Base-by-base conservation (phyloP, 208 protist species). In the Crithidia bombi region DNA sequence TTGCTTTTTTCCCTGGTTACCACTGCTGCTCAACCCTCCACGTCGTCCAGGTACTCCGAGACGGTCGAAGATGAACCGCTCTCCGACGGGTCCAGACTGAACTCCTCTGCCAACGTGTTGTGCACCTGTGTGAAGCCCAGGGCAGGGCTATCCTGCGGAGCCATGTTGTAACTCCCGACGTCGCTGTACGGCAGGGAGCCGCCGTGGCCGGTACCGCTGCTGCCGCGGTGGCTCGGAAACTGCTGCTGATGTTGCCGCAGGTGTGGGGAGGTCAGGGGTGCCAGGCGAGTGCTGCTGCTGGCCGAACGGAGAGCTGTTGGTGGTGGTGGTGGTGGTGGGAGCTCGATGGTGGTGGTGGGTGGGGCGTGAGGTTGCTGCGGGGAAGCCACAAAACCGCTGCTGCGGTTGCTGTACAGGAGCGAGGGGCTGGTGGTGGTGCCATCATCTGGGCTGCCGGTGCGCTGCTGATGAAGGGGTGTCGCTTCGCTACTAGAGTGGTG, bases 21-120 rank as follows among this genome's bases (percentile, higher is more conserved):
- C 23, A 33, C 14, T 19, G 12, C 7, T 21, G 5, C 11, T 51
- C 17, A 63, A 17, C 33, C 32, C 19, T 56, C 46, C 39, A 69
- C 43, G n/a, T 87, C 79, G 52, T 80, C 82, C 38, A 84, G 67
- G 36, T 85, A 87, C 55, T 86, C 81, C 17, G 79, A 90, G 23
- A 63, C 76, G 1, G 62, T 66, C 35, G 65, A 72, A 14, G 69
- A 72, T 17, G 73, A 86, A 3, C 73, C 72, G 17, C 69, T 62
- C 61, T 73, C 73, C 0, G 85, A 90, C n/a, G 81, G 73, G 46
- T 87, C 81, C 19, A 94, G 61, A 62, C 81, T 92, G 62, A 90
- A 87, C 47, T 87, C 79, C 69, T 85, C 84, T 4, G 81, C 75
- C 7, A 89, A 61, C 1, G 79, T 79, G 73, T 81, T 85, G 32